Percentiles rank a stretch among this genome's conserved stretches.
Evolutionary conservation across 352 stramenopile species (phyloP).

Genomic region (Phytophthora sojae): DNA sequence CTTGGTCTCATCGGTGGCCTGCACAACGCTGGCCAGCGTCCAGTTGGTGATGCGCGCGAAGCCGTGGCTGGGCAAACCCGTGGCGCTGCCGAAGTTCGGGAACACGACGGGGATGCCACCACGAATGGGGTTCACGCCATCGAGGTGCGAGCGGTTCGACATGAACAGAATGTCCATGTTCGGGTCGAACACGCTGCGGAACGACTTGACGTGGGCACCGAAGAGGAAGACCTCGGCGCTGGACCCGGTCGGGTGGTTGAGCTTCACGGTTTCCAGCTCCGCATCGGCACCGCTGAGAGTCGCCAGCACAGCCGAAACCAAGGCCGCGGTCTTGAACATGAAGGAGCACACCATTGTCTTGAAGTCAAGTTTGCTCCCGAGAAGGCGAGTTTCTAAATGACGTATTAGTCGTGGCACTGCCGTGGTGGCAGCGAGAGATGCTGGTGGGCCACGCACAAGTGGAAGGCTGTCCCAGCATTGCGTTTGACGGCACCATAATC

Average conservation of each 20-base stretch:
- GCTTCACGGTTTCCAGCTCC: slow-evolving; percentile 49
- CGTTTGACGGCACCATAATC: background rate
- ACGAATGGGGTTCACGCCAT: background rate
- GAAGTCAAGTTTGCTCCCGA: background rate
- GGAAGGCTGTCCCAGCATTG: background rate
- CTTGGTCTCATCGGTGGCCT: background rate
- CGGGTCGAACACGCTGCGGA: background rate
- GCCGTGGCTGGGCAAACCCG: background rate
- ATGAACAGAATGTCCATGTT: background rate
- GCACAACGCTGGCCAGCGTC: background rate
- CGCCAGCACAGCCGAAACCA: slow-evolving; percentile 30
- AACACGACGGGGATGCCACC: slow-evolving; percentile 1
- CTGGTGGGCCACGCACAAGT: too few relatives aligned
- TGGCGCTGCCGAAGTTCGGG: background rate
- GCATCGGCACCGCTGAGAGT: slow-evolving; percentile 23
- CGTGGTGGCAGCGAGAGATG: too few relatives aligned
- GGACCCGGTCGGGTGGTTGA: background rate
- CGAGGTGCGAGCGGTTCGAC: background rate
- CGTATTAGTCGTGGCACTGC: background rate
- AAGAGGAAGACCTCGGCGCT: background rate
- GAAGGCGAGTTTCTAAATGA: background rate
- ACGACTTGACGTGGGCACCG: background rate
- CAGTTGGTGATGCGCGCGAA: slow-evolving; percentile 1
- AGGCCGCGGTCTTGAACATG: slow-evolving; percentile 25
- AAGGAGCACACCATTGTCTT: slow-evolving; percentile 27